Percentiles rank a stretch among this genome's conserved stretches.
Conservation (phyloP, 75 land plant species). For the Pinus albicaulis region DNA sequence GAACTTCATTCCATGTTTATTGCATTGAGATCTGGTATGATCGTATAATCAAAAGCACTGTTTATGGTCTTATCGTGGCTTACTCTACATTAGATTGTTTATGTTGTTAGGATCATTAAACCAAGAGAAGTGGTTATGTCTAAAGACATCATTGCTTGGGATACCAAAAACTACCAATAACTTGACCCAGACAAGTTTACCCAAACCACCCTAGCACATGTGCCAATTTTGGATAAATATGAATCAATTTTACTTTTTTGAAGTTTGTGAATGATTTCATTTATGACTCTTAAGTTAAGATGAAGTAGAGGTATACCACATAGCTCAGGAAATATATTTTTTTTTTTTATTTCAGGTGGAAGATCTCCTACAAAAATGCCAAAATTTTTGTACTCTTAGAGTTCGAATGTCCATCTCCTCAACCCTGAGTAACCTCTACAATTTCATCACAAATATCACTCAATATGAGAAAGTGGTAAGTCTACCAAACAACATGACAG, state of each 20-base stretch:
- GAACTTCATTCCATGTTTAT: too few relatives aligned
- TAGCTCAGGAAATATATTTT: background rate
- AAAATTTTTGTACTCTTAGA: constrained; percentile 63
- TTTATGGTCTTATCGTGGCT: background rate
- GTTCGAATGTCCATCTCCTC: constrained; percentile 69
- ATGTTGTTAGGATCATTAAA: too few relatives aligned
- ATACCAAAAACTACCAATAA: too few relatives aligned
- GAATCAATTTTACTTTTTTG: background rate
- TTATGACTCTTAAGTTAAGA: background rate
- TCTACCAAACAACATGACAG: constrained; percentile 69
- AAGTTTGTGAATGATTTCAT: background rate
- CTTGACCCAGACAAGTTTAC: too few relatives aligned
- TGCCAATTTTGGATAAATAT: background rate
- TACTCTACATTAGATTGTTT: background rate
- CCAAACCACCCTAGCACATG: background rate
- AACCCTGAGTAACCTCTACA: constrained; percentile 47
- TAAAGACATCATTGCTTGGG: too few relatives aligned
- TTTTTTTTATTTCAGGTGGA: constrained; percentile 44
- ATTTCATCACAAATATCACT: constrained; percentile 65
- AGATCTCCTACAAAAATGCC: constrained; percentile 49
- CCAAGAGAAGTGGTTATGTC: too few relatives aligned
- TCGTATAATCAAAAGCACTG: too few relatives aligned
- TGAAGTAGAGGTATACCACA: background rate
- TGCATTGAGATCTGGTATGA: too few relatives aligned
- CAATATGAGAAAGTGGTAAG: constrained; percentile 54